Evolutionary conservation across 2,329 filamentous ascomycete species (phyloP), one percentile per base, ranked within the genome.

Genomic region (Alternaria hordeiaustralica): DNA sequence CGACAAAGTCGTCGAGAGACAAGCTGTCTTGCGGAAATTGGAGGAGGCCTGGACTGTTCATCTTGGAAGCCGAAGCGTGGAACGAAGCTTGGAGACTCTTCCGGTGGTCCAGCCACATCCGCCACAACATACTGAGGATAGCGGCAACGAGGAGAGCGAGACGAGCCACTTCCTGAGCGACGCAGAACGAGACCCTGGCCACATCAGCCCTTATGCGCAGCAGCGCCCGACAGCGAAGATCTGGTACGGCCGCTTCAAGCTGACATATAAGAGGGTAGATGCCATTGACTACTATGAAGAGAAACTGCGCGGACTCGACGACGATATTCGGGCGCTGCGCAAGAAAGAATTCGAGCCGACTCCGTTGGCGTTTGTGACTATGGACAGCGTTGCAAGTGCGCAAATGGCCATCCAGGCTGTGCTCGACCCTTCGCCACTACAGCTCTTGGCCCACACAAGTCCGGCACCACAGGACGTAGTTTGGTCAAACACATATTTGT

Each of bases 341-440:
- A 88, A 89, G 73, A 92, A 92, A 78, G 87, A 91, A 4, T 98
- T 94, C 72, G 83, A 86, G 6, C 86, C 96, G 0, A 94, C 90
- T 1, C 91, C 95, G 53, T 87, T 96, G 64, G 96, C 96, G 1
- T 97, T 99, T 79, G 92, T 99, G 43, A 98, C 96, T 0, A 96
- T 99, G 93, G 93, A 97, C 82, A 96, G 93, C 4, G 96, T 97
- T 54, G 92, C 94, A 13, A 91, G 94, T 20, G 89, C 87, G 67
- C 96, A 99, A 82, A 97, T 98, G 94, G 93, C 94, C 23, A 93
- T 97, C 46, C 96, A 99, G 80, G 94, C 96, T 5, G 90, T 97
- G 11, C 89, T 99, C 57, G 95, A 98, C 75, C 94, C 96, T 4
- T 90, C 92, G 11, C 96, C 96, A 0, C 90, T 94, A 61, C 91